Evolutionary conservation across 1,284 basidiomycete genomes (phyloP), one percentile per base, ranked within the genome.

Genomic region (Ceratobasidium sp.): DNA sequence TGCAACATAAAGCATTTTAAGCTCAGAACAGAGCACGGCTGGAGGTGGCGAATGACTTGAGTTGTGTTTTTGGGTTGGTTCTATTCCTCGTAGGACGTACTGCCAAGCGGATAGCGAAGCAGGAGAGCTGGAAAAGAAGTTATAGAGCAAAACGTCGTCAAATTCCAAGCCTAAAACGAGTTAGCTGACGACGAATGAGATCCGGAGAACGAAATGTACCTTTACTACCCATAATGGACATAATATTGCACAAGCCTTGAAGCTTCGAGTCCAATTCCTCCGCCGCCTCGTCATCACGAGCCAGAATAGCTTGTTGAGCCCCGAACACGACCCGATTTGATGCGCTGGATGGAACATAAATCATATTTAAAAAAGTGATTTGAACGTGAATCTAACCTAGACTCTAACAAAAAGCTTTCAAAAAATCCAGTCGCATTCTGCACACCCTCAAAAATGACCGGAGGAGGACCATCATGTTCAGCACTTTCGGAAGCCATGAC

Each of bases 1-100:
- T 15, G 76, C 76, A 4, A 77, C 76, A 29, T 77, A 77, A 19
- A 77, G 50, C 17, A 53, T 31, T 29, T 77, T 77, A 15, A 77
- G 60, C 48, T 77, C 76, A 9, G 53, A 65, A 15, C 59, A 62
- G 36, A 62, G 59, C 17, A 62, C 59, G 6, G 59, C 41, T 27
- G 59, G 59, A 36, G 59, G 59, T 24, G 41, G n/a, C n/a, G n/a
- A n/a, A n/a, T n/a, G n/a, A n/a, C n/a, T n/a, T n/a, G n/a, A n/a
- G n/a, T n/a, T n/a, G n/a, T n/a, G n/a, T n/a, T n/a, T n/a, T n/a
- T n/a, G n/a, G n/a, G 8, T 27, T 62, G 59, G 22, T 47, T 62
- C 1, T 24, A 27, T 15, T 27, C 4, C 17, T 6, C 59, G 22
- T 22, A 45, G 11, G 22, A 62, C 41, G 45, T 62, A 44, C 0